These are phyloP conservation scores for Torulaspora maleeae DNA, from an alignment of 805 yeast genomes.

Conservation along the genomic window DNA sequence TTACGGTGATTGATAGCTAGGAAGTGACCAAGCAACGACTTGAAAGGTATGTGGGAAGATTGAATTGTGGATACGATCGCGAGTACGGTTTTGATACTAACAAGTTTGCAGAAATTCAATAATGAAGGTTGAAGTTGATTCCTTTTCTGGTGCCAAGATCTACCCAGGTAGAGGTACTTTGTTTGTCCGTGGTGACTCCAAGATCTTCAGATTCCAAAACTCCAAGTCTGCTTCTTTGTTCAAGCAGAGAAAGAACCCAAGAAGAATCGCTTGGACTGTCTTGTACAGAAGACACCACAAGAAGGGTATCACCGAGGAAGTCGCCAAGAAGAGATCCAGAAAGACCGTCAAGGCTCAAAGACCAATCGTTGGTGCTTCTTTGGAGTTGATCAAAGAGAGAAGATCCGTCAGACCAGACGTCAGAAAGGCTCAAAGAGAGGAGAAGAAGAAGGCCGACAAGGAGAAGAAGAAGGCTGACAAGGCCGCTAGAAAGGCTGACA, in stretches of 20 bases:
- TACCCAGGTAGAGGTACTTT: conserved; percentile 99
- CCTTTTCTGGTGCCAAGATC: conserved; percentile 98
- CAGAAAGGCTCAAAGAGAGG: conserved; percentile 96
- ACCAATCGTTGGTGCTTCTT: conserved; percentile 99
- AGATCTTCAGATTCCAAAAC: conserved; percentile 98
- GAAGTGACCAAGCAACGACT: conserved; percentile 21
- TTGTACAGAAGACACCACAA: conserved; percentile 99
- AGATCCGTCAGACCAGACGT: conserved; percentile 93
- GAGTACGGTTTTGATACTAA: neutral
- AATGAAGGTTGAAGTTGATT: conserved; percentile 99
- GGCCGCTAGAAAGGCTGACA: conserved; percentile 92
- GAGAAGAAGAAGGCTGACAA: conserved; percentile 87
- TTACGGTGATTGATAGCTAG: neutral
- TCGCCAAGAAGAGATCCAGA: conserved; percentile 93
- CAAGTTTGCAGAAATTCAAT: conserved; percentile 20
- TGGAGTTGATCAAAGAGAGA: conserved; percentile 97
- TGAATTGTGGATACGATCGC: neutral
- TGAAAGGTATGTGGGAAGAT: conserved; percentile 23
- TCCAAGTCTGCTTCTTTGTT: conserved; percentile 96
- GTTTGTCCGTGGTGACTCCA: conserved; percentile 99
- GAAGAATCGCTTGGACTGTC: conserved; percentile 99
- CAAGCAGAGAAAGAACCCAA: conserved; percentile 99
- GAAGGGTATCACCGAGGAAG: conserved; percentile 99
- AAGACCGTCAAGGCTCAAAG: conserved; percentile 98
- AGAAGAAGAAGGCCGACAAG: conserved; percentile 76